These are phyloP conservation scores for Trichoderma cornu-damae DNA, from an alignment of 2,329 filamentous ascomycete genomes.

Conservation along the genomic window DNA sequence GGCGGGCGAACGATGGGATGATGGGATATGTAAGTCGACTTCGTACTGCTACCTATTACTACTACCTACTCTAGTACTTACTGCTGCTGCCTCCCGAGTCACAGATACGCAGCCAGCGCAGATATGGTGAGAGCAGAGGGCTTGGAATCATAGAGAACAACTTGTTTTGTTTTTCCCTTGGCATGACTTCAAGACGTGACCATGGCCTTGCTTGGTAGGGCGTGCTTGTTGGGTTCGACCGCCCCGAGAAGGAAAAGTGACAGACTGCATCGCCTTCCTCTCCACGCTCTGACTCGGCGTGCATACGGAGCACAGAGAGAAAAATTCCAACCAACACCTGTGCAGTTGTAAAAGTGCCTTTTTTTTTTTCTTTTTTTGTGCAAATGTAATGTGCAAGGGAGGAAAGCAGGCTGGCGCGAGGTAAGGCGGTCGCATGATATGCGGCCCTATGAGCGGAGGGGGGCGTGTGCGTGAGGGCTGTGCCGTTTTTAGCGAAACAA, in stretches of 20 bases:
- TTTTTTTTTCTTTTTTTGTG: constrained; percentile 12
- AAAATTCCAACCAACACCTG: not conserved
- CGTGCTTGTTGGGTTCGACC: not conserved
- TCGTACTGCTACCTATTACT: too few species aligned
- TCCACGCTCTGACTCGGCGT: constrained; percentile 5
- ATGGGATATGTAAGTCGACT: constrained; percentile 4
- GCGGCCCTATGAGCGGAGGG: constrained; percentile 23
- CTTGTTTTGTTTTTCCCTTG: not conserved
- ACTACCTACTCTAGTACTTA: too few species aligned
- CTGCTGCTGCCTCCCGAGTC: too few species aligned
- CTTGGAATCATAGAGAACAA: not conserved
- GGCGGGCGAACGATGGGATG: constrained; percentile 17
- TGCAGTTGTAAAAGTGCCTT: not conserved
- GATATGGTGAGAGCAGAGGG: not conserved
- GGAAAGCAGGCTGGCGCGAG: constrained; percentile 5
- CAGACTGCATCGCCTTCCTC: not conserved
- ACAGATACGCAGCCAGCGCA: not conserved
- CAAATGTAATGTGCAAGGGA: constrained; percentile 6
- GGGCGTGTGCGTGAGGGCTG: constrained; percentile 16
- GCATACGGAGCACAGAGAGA: constrained; percentile 5
- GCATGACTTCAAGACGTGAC: not conserved
- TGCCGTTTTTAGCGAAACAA: constrained; percentile 3
- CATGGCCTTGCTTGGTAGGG: not conserved
- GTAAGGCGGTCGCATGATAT: constrained; percentile 25
- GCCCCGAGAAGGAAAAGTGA: constrained; percentile 5